Conservation (phyloP, 169 alveolate genomes). For the Cryptosporidium tyzzeri region DNA sequence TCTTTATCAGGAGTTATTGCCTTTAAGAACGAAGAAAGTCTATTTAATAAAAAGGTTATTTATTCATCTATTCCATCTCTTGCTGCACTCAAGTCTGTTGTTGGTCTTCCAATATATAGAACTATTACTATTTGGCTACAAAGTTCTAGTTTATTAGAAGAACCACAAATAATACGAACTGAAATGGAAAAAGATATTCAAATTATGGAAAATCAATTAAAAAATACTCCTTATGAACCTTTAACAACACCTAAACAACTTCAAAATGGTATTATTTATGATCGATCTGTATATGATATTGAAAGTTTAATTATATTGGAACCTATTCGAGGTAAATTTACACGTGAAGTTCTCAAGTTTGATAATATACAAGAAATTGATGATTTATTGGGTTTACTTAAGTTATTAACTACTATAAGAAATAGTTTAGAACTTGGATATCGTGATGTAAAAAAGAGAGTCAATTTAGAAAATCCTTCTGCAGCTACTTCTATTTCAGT, state of each 20-base stretch:
- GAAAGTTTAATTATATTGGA: slow-evolving; percentile 56
- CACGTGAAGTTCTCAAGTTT: background rate
- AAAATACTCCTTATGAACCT: slow-evolving; percentile 51
- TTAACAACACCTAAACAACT: background rate
- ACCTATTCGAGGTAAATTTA: slow-evolving; percentile 5
- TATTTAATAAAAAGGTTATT: slow-evolving; percentile 44
- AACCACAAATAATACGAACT: background rate
- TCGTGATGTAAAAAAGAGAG: slow-evolving; percentile 23
- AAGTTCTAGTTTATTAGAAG: slow-evolving; percentile 5
- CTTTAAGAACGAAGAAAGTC: background rate
- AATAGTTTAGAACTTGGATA: slow-evolving; percentile 13
- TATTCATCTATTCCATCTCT: slow-evolving; percentile 52
- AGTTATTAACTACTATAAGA: slow-evolving; percentile 18
- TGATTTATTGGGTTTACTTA: background rate
- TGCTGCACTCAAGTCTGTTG: slow-evolving; percentile 21
- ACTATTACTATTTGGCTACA: slow-evolving; percentile 65
- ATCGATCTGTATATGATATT: slow-evolving; percentile 55
- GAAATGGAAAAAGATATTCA: slow-evolving; percentile 36
- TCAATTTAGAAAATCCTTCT: slow-evolving; percentile 11
- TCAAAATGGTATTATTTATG: slow-evolving; percentile 34
- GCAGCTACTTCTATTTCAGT: slow-evolving; percentile 36
- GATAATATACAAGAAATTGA: background rate
- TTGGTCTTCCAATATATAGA: slow-evolving; percentile 69
- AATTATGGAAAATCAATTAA: slow-evolving; percentile 1
- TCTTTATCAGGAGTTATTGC: slow-evolving; percentile 61